phyloP scores from a whole-genome alignment of 441 rosid species.

The Geranium incanum region DNA sequence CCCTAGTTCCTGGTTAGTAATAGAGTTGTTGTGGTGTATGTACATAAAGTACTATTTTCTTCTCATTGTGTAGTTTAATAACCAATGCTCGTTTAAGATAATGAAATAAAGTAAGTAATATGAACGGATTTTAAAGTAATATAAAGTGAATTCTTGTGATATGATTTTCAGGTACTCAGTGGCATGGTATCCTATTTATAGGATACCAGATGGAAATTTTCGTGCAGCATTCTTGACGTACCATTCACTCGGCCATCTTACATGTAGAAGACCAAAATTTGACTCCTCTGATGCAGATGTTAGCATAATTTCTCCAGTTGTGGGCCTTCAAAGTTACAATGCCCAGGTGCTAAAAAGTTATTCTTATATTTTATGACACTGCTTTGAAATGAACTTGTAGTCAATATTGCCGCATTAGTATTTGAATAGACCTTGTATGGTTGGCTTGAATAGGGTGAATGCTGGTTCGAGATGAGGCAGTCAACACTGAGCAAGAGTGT shows the following conservation, averaged over 20 bases:
- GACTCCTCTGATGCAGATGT: conserved; percentile 20
- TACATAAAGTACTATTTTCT: neutral
- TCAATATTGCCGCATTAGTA: neutral
- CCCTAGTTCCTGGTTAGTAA: conserved; percentile 48
- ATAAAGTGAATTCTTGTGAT: neutral
- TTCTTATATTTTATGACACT: neutral
- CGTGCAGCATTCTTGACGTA: conserved; percentile 54
- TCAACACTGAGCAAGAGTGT: conserved; percentile 7
- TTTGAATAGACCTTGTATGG: neutral
- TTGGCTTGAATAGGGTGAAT: conserved; percentile 35
- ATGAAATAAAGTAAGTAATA: no score
- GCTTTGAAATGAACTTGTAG: neutral
- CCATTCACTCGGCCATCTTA: conserved; percentile 44
- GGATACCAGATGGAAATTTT: conserved; percentile 45
- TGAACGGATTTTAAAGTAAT: neutral
- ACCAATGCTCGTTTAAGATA: no score
- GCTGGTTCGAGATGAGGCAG: conserved; percentile 43
- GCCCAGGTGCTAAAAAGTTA: conserved; percentile 36
- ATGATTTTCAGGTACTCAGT: conserved; percentile 45
- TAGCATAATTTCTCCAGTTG: conserved; percentile 36
- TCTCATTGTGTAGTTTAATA: no score
- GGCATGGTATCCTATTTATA: conserved; percentile 59
- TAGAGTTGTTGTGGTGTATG: neutral
- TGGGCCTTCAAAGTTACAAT: conserved; percentile 55
- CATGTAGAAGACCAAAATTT: conserved; percentile 24